phyloP scores from a whole-genome alignment of 1,284 basidiomycete species.

The Apiotrichum gracile region DNA sequence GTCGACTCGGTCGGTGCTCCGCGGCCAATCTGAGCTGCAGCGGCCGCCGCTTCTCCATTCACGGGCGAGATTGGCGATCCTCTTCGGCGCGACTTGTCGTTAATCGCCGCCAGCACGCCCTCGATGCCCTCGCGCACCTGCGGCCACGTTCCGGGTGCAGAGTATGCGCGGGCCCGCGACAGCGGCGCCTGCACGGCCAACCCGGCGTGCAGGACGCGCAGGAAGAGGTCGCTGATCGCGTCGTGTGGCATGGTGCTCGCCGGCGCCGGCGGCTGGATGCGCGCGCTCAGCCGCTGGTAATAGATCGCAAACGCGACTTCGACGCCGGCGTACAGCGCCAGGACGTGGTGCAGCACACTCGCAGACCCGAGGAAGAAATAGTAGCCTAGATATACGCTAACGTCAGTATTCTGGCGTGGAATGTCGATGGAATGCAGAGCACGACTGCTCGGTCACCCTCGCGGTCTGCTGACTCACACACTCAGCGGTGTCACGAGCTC shows the following conservation, averaged over 20 bases:
- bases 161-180: slow-evolving; percentile 2
- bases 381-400: slow-evolving; percentile 50
- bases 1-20: neutral
- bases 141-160: slow-evolving; percentile 1
- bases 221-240: slow-evolving; percentile 58
- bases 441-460: too few species aligned
- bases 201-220: slow-evolving; percentile 59
- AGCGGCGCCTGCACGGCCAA: neutral
- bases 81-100: too few species aligned
- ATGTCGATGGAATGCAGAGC: slow-evolving; percentile 4
- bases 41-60: too few species aligned
- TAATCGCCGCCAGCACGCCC: neutral
- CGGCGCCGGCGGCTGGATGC: slow-evolving; percentile 55
- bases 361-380: slow-evolving; percentile 45
- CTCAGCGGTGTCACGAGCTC: slow-evolving; percentile 64
- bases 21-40: too few species aligned
- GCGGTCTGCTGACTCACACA: slow-evolving; percentile 55
- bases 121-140: slow-evolving; percentile 4
- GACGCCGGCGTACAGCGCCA: slow-evolving; percentile 32
- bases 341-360: neutral
- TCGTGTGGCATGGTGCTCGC: slow-evolving; percentile 43
- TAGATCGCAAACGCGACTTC: slow-evolving; percentile 65
- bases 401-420: slow-evolving; percentile 1
- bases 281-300: slow-evolving; percentile 56
- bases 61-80: too few species aligned